Evolutionary conservation across 352 stramenopile genomes (phyloP), one percentile per base, ranked within the genome.

Genomic region (Phytophthora foliorum): DNA sequence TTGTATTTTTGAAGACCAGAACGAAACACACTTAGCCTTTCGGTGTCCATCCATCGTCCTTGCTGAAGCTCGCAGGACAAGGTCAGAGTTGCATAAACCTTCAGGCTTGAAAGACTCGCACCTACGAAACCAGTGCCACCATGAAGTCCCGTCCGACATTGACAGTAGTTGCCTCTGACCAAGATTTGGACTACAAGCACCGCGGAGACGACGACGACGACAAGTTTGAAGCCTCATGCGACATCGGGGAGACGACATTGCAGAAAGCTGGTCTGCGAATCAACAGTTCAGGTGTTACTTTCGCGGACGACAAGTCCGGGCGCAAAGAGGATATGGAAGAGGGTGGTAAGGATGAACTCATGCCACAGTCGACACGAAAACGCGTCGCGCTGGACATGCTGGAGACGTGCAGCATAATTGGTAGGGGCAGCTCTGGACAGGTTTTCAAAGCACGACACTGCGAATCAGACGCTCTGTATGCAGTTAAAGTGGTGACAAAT

Each of bases 191-290:
- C n/a, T 63, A 36, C 61, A 72, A 67, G 19, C 50, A 61, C 16
- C 19, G 48, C 29, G 66, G 44, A 51, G 74, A 75, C 4, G 52
- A 72, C 9, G 61, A 79, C 4, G 54, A 77, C 2, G 81, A 92
- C 32, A 78, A 75, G 21, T 76, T 92, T 16, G 84, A 92, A 49
- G 74, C 69, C 29, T 92, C 84, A 16, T 92, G 84, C 34, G 81
- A 92, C 31, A 92, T 92, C 31, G 84, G 84, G 29, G 84, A 93
- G 75, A 93, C 82, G 21, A 89, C 81, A 32, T 55, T 93, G 22
- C 79, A 84, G 36, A 93, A 93, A 67, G 81, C 80, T 9, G 66
- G 58, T 27, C 80, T 93, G 25, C 74, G 80, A 32, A 93, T 93
- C 74, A 93, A 88, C 55, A 77, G 74, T 57, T 74, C 72, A 2